Percentiles rank a stretch among this genome's conserved stretches.
phyloP scores from a whole-genome alignment of 2,329 filamentous ascomycete genomes.

The Talaromyces atroroseus region DNA sequence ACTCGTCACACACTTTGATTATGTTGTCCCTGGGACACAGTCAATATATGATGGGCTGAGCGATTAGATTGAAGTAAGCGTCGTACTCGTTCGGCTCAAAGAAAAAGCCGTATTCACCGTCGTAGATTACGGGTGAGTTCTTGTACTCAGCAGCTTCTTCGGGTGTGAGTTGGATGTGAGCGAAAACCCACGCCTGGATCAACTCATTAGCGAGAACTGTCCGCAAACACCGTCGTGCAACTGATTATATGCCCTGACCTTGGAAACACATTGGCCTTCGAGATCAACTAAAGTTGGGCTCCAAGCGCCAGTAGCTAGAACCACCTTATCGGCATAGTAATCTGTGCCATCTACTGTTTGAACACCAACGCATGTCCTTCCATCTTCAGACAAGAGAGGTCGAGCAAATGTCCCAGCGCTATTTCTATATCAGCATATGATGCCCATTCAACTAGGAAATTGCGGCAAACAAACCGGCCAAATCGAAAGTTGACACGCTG shows the following conservation, averaged over 20 bases:
- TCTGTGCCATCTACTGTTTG: constrained; percentile 42
- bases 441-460: constrained; percentile 42
- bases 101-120: constrained; percentile 5
- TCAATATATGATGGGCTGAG: background rate
- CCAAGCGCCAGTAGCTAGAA: constrained; percentile 54
- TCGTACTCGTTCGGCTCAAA: constrained; percentile 27
- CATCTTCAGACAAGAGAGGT: background rate
- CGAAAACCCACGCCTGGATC: constrained; percentile 51
- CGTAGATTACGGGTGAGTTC: constrained; percentile 49
- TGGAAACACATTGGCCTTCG: constrained; percentile 50
- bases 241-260: constrained; percentile 41
- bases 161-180: constrained; percentile 50
- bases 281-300: constrained; percentile 47
- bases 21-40: constrained; percentile 20
- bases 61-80: background rate
- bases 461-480: constrained; percentile 38
- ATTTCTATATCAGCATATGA: constrained; percentile 39
- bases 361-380: constrained; percentile 36
- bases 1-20: constrained; percentile 45
- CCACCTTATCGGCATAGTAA: constrained; percentile 49
- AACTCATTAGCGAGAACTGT: too few species aligned
- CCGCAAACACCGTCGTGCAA: too few species aligned
- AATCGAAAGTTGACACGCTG: constrained; percentile 47
- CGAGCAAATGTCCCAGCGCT: background rate
- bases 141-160: constrained; percentile 46